phyloP scores from a whole-genome alignment of 495 filamentous ascomycete species.

The Cercophora sp. region DNA sequence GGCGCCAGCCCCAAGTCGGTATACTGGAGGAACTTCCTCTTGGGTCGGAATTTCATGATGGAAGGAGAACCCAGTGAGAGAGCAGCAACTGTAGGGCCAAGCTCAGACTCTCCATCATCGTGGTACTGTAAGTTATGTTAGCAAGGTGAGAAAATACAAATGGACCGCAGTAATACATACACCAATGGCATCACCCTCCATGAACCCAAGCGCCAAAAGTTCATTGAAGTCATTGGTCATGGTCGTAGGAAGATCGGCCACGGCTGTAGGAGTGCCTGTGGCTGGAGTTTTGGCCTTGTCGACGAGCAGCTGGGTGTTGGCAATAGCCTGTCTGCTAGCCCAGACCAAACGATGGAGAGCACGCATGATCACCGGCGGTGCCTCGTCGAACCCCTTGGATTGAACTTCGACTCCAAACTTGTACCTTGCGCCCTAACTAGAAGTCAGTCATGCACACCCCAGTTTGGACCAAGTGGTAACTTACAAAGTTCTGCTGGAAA shows the following conservation, averaged over 20 bases:
- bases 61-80: conserved; percentile 69
- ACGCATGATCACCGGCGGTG: conserved; percentile 52
- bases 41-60: conserved; percentile 67
- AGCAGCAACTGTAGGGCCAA: conserved; percentile 73
- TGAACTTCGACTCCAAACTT: conserved; percentile 71
- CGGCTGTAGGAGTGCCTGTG: no score
- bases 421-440: conserved; percentile 70
- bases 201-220: conserved; percentile 69
- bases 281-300: background rate
- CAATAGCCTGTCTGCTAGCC: conserved; percentile 51
- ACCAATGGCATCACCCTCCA: conserved; percentile 62
- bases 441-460: conserved; percentile 3
- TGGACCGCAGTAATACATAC: conserved; percentile 41
- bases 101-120: conserved; percentile 74
- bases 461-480: conserved; percentile 18
- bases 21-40: conserved; percentile 46
- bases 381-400: conserved; percentile 59
- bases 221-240: conserved; percentile 62
- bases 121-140: conserved; percentile 57
- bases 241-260: conserved; percentile 15
- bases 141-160: background rate
- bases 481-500: conserved; percentile 70
- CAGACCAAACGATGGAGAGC: conserved; percentile 61
- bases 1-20: conserved; percentile 30
- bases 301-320: conserved; percentile 21